Conservation (phyloP, 805 yeast genomes). For the Saccharomycopsis fermentans region DNA sequence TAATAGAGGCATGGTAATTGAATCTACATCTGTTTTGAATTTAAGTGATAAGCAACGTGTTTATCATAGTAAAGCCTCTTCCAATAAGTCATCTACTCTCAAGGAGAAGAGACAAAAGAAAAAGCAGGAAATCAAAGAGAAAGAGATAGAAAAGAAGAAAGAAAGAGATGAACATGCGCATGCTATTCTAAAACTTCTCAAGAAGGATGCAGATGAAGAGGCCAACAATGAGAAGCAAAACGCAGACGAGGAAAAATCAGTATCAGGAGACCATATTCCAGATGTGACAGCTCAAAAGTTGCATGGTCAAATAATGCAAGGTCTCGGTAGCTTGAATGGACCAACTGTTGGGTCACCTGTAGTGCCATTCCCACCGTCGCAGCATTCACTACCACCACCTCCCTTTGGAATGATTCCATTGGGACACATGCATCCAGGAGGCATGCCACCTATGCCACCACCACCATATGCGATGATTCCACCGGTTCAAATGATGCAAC, state of each 20-base stretch:
- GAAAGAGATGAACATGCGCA: slow-evolving; percentile 12
- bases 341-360: slow-evolving; percentile 21
- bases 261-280: slow-evolving; percentile 1
- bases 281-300: slow-evolving; percentile 17
- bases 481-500: neutral
- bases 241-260: neutral
- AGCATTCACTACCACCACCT: slow-evolving; percentile 13
- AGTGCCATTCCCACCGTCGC: slow-evolving; percentile 15
- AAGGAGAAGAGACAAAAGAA: slow-evolving; percentile 18
- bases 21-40: slow-evolving; percentile 73
- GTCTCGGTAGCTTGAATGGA: neutral
- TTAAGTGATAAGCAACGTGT: slow-evolving; percentile 64
- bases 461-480: slow-evolving; percentile 15
- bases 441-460: slow-evolving; percentile 19
- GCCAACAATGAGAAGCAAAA: slow-evolving; percentile 8
- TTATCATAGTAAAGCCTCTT: slow-evolving; percentile 61
- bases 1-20: slow-evolving; percentile 77
- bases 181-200: slow-evolving; percentile 9
- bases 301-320: slow-evolving; percentile 16
- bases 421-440: slow-evolving; percentile 17
- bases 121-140: neutral
- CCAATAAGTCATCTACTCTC: slow-evolving; percentile 23
- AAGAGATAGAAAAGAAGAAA: slow-evolving; percentile 2
- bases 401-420: slow-evolving; percentile 18
- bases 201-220: slow-evolving; percentile 20